Conservation (phyloP, 768 basidiomycete species). For the Naematelia encephala region DNA sequence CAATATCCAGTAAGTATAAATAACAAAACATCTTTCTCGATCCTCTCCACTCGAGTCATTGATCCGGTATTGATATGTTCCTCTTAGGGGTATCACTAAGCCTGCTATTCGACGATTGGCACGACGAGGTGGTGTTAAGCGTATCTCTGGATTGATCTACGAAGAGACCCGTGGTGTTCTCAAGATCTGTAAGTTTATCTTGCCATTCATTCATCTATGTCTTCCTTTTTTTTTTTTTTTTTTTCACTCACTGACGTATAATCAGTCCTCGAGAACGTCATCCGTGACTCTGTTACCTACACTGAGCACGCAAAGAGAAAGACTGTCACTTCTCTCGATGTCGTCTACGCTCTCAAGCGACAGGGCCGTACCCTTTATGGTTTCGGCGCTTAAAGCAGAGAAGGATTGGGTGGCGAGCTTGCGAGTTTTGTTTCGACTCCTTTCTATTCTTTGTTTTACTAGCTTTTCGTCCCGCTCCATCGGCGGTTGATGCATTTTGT, state of each 20-base stretch:
- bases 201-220: neutral
- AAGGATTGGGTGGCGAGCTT: neutral
- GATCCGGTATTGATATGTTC: neutral
- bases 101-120: slow-evolving; percentile 59
- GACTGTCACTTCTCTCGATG: slow-evolving; percentile 85
- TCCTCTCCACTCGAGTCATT: neutral
- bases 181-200: slow-evolving; percentile 55
- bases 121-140: slow-evolving; percentile 59
- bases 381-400: slow-evolving; percentile 69
- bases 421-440: neutral
- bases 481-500: neutral
- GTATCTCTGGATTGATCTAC: slow-evolving; percentile 54
- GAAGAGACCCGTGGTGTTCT: slow-evolving; percentile 58
- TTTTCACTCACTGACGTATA: neutral
- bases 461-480: neutral
- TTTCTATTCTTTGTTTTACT: neutral
- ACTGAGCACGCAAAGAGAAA: slow-evolving; percentile 85
- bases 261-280: slow-evolving; percentile 55
- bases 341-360: slow-evolving; percentile 57
- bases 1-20: slow-evolving; percentile 53
- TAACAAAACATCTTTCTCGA: neutral
- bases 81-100: slow-evolving; percentile 55
- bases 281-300: slow-evolving; percentile 96
- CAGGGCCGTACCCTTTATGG: slow-evolving; percentile 76
- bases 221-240: neutral